phyloP scores from a whole-genome alignment of 768 basidiomycete genomes.

The Termitomyces sp. region DNA sequence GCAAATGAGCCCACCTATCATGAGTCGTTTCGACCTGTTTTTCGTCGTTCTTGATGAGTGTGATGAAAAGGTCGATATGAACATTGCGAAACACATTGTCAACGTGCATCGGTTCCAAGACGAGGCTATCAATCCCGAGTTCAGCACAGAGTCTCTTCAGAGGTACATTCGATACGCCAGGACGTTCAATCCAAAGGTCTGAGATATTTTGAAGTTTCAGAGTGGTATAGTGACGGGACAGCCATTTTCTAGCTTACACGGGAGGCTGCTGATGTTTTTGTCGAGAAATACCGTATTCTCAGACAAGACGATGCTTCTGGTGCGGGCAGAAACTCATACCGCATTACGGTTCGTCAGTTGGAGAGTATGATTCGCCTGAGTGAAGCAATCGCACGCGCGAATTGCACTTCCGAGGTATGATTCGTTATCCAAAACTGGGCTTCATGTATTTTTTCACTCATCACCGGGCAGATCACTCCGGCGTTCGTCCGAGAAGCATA shows the following conservation, averaged over 20 bases:
- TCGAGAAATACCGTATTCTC: slow-evolving; percentile 91
- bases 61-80: slow-evolving; percentile 87
- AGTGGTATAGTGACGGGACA: not conserved
- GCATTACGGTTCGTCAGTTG: slow-evolving; percentile 96
- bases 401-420: slow-evolving; percentile 87
- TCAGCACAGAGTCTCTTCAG: slow-evolving; percentile 94
- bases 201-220: slow-evolving; percentile 14
- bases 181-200: slow-evolving; percentile 96
- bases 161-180: slow-evolving; percentile 96
- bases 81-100: slow-evolving; percentile 95
- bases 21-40: slow-evolving; percentile 98
- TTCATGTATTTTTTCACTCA: not conserved
- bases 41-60: slow-evolving; percentile 98
- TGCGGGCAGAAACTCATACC: slow-evolving; percentile 86
- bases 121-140: slow-evolving; percentile 93
- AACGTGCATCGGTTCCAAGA: slow-evolving; percentile 96
- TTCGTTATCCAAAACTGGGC: not conserved
- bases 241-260: slow-evolving; percentile 69
- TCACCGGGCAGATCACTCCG: slow-evolving; percentile 75
- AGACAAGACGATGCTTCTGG: slow-evolving; percentile 92
- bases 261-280: slow-evolving; percentile 88
- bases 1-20: slow-evolving; percentile 97
- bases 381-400: slow-evolving; percentile 96
- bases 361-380: slow-evolving; percentile 98
- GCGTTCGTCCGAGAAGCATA: slow-evolving; percentile 96